phyloP scores from a whole-genome alignment of 164 flowering plant genomes.

The Stephania yunnanensis region DNA sequence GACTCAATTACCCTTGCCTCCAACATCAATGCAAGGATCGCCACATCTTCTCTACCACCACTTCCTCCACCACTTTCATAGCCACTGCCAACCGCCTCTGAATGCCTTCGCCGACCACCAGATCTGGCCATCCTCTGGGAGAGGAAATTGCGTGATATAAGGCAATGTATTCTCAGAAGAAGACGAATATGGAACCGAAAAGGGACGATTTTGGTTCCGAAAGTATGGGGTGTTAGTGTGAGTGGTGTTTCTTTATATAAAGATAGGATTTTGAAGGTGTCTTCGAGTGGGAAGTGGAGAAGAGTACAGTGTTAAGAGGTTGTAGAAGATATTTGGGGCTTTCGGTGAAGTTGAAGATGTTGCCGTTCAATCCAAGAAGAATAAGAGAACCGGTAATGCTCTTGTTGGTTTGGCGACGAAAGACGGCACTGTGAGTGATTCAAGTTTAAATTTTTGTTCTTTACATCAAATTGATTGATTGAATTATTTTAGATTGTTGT shows the following conservation, averaged over 20 bases:
- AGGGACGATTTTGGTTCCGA: background rate
- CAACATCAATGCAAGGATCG: too few relatives aligned
- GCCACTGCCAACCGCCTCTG: too few relatives aligned
- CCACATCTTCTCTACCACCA: too few relatives aligned
- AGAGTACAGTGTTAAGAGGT: slow-evolving; percentile 46
- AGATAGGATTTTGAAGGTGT: slow-evolving; percentile 62
- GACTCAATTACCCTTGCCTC: too few relatives aligned
- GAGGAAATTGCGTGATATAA: slow-evolving; percentile 67
- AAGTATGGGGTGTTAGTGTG: background rate
- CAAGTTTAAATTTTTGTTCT: background rate
- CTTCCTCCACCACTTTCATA: too few relatives aligned
- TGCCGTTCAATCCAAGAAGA: slow-evolving; percentile 46
- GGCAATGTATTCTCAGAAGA: slow-evolving; percentile 40
- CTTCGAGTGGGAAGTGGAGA: slow-evolving; percentile 57
- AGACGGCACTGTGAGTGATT: slow-evolving; percentile 59
- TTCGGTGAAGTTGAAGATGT: slow-evolving; percentile 89
- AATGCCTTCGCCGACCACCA: too few relatives aligned
- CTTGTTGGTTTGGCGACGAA: slow-evolving; percentile 71
- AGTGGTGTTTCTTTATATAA: slow-evolving; percentile 38
- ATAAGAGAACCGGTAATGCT: slow-evolving; percentile 46
- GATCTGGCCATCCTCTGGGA: slow-evolving; percentile 17
- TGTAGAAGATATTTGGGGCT: slow-evolving; percentile 50
- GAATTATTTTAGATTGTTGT: too few relatives aligned
- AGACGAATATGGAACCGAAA: slow-evolving; percentile 9
- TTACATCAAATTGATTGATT: background rate